Evolutionary conservation across 495 filamentous ascomycete species (phyloP).

Genomic region (Penicillium cataractarum): DNA sequence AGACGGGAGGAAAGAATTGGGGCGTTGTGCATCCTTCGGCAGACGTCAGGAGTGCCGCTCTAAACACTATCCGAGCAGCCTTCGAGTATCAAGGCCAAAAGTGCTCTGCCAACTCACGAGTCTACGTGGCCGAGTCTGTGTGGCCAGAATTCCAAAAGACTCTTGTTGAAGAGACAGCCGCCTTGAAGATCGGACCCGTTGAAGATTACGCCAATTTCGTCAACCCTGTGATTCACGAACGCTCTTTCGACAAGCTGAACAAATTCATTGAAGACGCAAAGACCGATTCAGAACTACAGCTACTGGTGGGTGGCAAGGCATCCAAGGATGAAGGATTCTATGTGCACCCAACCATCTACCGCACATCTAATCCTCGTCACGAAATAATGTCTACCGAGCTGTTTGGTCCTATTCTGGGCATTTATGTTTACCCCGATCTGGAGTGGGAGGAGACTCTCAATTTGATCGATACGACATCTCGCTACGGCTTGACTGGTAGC

Average conservation of each 20-base stretch:
- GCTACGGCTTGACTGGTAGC: constrained; percentile 74
- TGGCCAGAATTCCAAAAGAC: constrained; percentile 62
- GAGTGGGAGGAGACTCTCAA: constrained; percentile 57
- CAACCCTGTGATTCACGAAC: constrained; percentile 75
- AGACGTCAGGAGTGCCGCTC: constrained; percentile 70
- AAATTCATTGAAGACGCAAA: constrained; percentile 66
- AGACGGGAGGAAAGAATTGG: constrained; percentile 91
- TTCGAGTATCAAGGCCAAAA: constrained; percentile 92
- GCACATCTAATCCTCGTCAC: constrained; percentile 62
- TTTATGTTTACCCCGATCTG: constrained; percentile 72
- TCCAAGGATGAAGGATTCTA: constrained; percentile 68
- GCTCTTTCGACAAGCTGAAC: constrained; percentile 67
- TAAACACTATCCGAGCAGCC: constrained; percentile 79
- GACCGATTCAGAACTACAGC: constrained; percentile 60
- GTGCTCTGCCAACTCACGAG: constrained; percentile 77
- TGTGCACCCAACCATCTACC: constrained; percentile 72
- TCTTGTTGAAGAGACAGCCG: constrained; percentile 43
- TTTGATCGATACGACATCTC: constrained; percentile 59
- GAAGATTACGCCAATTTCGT: constrained; percentile 66
- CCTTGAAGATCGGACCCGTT: constrained; percentile 55
- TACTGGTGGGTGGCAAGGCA: constrained; percentile 69
- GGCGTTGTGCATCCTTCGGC: constrained; percentile 76
- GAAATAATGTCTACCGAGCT: constrained; percentile 70
- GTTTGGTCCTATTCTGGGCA: constrained; percentile 72
- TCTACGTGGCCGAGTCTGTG: constrained; percentile 70